Evolutionary conservation across 257 asterid species (phyloP), one percentile per base, ranked within the genome.

Genomic region (Solanum chmielewskii): DNA sequence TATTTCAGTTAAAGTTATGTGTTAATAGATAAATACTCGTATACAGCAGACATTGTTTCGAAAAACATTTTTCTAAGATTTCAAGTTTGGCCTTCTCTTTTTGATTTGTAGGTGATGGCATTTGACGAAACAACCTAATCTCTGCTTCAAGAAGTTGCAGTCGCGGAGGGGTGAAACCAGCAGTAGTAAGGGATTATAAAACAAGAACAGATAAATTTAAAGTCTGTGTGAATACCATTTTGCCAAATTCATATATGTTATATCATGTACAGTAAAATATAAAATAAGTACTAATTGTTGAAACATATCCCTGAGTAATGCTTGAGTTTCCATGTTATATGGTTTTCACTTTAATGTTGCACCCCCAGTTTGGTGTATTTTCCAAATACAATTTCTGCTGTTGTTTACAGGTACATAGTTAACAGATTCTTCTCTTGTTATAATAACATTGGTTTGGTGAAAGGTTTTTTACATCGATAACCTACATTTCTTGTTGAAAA

Each of bases 91-190:
- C 44, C 69, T 11, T 45, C 1, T 18, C 0, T 49, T 29, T 81
- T 29, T 49, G 3, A 18, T 74, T 33, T 73, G 31, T 37, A 86
- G 88, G 88, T 86, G 77, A 86, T 86, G 88, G 86, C 78, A 20
- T 86, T 86, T 44, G 88, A 86, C 23, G 88, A 86, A 69, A 20
- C 85, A 39, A 62, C 86, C 59, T 86, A 60, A 77, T 71, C 82
- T 27, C 70, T 85, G 68, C 20, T 49, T 49, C 44, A 47, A 29
- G 29, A 49, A 3, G 85, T 29, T 49, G 0, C 44, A 49, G 85
- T 49, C 3, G 45, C 44, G 5, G 77, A 21, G 15, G 20, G 29
- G 20, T 81, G 69, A 81, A 81, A 81, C 85, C 85, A 81, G 85
- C 85, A 81, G 31, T 49, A 49, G 14, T 18, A 49, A 6, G 85